Evolutionary conservation across 345 rosid species (phyloP).

Genomic region (Arabidopsis arenosa): DNA sequence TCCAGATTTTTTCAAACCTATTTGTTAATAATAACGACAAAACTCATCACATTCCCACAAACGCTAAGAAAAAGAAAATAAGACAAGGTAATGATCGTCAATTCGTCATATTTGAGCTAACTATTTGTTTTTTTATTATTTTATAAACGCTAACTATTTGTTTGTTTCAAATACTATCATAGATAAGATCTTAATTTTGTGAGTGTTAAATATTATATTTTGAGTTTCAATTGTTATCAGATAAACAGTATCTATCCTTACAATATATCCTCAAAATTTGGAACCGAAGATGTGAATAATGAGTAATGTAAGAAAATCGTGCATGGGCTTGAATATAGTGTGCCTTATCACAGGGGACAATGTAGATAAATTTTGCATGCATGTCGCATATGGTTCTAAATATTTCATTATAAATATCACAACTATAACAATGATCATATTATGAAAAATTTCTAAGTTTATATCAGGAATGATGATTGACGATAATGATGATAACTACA

Average conservation of each 20-base stretch:
- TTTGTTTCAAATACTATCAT: background rate
- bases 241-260: slow-evolving; percentile 9
- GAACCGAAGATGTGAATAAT: slow-evolving; percentile 33
- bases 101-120: background rate
- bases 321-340: slow-evolving; percentile 38
- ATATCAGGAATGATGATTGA: slow-evolving; percentile 42
- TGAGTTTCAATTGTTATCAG: slow-evolving; percentile 1
- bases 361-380: slow-evolving; percentile 39
- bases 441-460: slow-evolving; percentile 27
- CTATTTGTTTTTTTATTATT: too few species aligned
- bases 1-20: background rate
- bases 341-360: slow-evolving; percentile 43
- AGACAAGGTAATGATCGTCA: background rate
- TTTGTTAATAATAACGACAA: background rate
- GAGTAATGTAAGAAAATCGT: slow-evolving; percentile 30
- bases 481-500: slow-evolving; percentile 46
- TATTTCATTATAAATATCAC: slow-evolving; percentile 18
- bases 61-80: background rate
- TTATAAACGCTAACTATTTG: background rate
- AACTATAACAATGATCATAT: slow-evolving; percentile 38
- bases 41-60: background rate
- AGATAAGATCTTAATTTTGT: background rate
- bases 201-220: background rate
- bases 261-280: slow-evolving; percentile 17
- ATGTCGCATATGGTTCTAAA: slow-evolving; percentile 32